Conservation (phyloP, 495 filamentous ascomycete genomes). For the Tuber magnatum region DNA sequence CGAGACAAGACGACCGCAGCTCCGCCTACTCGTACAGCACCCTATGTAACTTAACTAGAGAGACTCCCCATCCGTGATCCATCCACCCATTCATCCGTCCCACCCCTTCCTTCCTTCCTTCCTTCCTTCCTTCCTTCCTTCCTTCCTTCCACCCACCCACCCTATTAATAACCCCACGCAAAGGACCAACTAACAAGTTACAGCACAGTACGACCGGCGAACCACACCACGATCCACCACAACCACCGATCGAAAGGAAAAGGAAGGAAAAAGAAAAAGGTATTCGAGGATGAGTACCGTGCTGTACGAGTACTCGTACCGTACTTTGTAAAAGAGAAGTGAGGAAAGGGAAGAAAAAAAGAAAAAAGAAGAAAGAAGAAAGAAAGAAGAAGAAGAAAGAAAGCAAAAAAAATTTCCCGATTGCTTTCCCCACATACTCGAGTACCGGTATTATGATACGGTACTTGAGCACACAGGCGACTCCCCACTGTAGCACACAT, state of each 20-base stretch:
- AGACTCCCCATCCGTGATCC: not conserved
- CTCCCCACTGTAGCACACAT: not conserved
- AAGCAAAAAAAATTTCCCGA: not conserved
- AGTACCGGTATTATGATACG: not conserved
- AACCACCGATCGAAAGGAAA: not conserved
- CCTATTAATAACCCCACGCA: not conserved
- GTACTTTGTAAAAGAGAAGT: not conserved
- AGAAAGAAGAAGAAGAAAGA: no score
- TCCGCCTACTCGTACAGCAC: no score
- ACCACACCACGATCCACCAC: not conserved
- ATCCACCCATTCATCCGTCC: not conserved
- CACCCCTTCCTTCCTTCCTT: no score
- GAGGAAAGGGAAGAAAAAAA: not conserved
- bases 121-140: no score
- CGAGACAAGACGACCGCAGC: no score
- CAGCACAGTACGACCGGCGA: not conserved
- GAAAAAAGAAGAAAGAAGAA: not conserved
- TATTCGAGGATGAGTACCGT: not conserved
- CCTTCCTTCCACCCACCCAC: not conserved
- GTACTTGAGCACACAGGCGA: not conserved
- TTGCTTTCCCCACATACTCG: not conserved
- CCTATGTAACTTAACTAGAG: no score
- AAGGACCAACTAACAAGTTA: not conserved
- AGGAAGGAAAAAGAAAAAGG: not conserved
- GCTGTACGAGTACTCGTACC: no score